Conservation (phyloP, 2,329 filamentous ascomycete species). For the Neofusicoccum laricinum region DNA sequence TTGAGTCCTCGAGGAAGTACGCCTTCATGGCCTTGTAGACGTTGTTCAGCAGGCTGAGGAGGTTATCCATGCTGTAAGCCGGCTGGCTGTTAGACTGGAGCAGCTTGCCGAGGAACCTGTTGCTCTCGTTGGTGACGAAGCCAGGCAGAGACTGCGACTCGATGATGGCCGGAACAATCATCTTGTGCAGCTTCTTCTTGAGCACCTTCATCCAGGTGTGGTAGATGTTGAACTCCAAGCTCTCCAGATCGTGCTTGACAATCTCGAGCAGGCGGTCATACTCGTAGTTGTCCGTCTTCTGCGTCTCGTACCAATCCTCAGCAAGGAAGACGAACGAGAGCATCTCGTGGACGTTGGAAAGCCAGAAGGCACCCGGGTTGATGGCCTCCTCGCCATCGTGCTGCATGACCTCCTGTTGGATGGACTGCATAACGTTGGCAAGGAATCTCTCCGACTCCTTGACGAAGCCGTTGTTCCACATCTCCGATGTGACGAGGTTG, state of each 20-base stretch:
- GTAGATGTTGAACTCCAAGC: constrained; percentile 99
- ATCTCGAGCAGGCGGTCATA: constrained; percentile 97
- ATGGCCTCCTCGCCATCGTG: constrained; percentile 96
- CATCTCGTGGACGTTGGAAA: constrained; percentile 99
- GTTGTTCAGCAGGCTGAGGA: constrained; percentile 91
- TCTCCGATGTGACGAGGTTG: constrained; percentile 97
- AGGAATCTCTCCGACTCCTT: constrained; percentile 99
- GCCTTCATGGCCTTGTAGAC: constrained; percentile 99
- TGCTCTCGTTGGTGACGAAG: constrained; percentile 98
- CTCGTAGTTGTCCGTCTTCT: constrained; percentile 99
- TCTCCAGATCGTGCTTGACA: constrained; percentile 98
- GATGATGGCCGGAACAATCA: constrained; percentile 99
- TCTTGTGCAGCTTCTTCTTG: constrained; percentile 99
- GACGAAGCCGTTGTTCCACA: constrained; percentile 99
- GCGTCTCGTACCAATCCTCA: constrained; percentile 98
- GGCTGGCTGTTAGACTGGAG: constrained; percentile 85
- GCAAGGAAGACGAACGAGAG: constrained; percentile 98
- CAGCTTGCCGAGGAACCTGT: constrained; percentile 95
- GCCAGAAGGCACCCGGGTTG: constrained; percentile 96
- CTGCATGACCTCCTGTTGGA: constrained; percentile 99
- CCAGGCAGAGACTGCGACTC: constrained; percentile 97
- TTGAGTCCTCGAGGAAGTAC: constrained; percentile 93
- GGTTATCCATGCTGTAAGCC: constrained; percentile 99
- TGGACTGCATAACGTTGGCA: constrained; percentile 99
- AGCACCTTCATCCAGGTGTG: constrained; percentile 99